Base-by-base conservation (phyloP, 768 basidiomycete genomes). In the Russula lepida region DNA sequence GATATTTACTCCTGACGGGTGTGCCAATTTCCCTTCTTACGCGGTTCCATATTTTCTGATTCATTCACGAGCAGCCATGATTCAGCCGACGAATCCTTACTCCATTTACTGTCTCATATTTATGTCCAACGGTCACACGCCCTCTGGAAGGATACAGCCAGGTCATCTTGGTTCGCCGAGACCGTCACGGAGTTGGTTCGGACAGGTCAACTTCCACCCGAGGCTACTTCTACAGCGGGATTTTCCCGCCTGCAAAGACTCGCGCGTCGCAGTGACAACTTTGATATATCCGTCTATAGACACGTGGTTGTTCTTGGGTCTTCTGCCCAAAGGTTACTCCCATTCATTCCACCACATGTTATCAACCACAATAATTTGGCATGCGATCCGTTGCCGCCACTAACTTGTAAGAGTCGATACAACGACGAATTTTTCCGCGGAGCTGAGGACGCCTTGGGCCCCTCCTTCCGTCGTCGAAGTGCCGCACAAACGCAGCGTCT, bases 331-430 rank as follows among this genome's bases (percentile, higher is more conserved):
- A 77, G 79, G 8, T 75, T 91, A 11, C 80, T 88, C 53, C 77
- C 84, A 0, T 95, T 93, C 75, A 77, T 95, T 54, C 89, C 91
- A 0, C 74, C 77, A 13, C 67, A 74, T 5, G 76, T 89, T 4
- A 72, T 81, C 13, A 73, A 77, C 5, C 74, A 73, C 13, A 80
- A 83, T 58, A 78, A 82, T 6, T 75, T 90, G 62, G 83, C 86
- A 9, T 97, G 87, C 66, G 95, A 98, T 69, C 94, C 95, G 0
- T 75, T 95, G 2, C 92, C 95, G 0, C 94, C 95, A 0, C 74
- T 73, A 6, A 78, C 79, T 1, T 73, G 79, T 2, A 68, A 83
- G 2, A 86, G 78, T 35, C 69, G 67, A 43, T 97, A 97, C 72
- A 79, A 92, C 63, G 74, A 79, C 4, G 71, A 71, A n/a, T 97